These are phyloP conservation scores for Neophaeococcomyces mojaviensis DNA, from an alignment of 2,329 filamentous ascomycete genomes.

Conservation along the genomic window DNA sequence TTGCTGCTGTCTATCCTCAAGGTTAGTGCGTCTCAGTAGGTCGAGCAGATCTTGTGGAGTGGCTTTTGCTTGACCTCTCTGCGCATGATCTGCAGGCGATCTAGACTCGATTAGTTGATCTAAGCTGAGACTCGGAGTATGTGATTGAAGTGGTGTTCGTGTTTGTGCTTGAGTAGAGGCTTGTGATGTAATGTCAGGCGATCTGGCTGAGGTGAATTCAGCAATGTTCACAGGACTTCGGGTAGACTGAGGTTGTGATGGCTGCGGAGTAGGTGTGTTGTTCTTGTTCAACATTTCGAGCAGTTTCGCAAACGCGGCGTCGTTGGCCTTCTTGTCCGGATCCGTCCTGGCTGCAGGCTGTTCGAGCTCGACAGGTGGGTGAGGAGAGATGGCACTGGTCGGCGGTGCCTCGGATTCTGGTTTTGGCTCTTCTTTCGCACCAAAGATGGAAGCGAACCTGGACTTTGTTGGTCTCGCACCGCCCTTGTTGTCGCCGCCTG, in stretches of 20 bases:
- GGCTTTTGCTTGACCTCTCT: slow-evolving; percentile 16
- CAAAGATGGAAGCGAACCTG: slow-evolving; percentile 77
- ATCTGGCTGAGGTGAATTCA: slow-evolving; percentile 1
- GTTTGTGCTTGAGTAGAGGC: neutral
- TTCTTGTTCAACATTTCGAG: slow-evolving; percentile 68
- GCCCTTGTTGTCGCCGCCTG: slow-evolving; percentile 35
- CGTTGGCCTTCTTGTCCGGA: slow-evolving; percentile 54
- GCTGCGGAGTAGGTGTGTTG: slow-evolving; percentile 36
- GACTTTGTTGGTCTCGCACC: slow-evolving; percentile 63
- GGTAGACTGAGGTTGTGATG: neutral
- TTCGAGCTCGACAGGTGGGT: slow-evolving; percentile 22
- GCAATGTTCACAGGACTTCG: slow-evolving; percentile 2
- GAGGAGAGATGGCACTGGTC: slow-evolving; percentile 27
- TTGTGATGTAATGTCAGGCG: neutral
- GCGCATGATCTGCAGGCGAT: slow-evolving; percentile 13
- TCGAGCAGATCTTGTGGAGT: slow-evolving; percentile 20
- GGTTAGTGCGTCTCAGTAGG: slow-evolving; percentile 19
- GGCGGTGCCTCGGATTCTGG: slow-evolving; percentile 21
- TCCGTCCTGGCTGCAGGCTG: slow-evolving; percentile 31
- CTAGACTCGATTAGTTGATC: slow-evolving; percentile 14
- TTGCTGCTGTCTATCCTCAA: slow-evolving; percentile 19
- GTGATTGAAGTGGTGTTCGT: neutral
- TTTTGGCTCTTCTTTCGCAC: slow-evolving; percentile 33
- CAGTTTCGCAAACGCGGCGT: slow-evolving; percentile 72
- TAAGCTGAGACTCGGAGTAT: slow-evolving; percentile 1